Evolutionary conservation across 495 filamentous ascomycete genomes (phyloP), one percentile per base, ranked within the genome.

Genomic region (Melanomma pulvis-pyrius): DNA sequence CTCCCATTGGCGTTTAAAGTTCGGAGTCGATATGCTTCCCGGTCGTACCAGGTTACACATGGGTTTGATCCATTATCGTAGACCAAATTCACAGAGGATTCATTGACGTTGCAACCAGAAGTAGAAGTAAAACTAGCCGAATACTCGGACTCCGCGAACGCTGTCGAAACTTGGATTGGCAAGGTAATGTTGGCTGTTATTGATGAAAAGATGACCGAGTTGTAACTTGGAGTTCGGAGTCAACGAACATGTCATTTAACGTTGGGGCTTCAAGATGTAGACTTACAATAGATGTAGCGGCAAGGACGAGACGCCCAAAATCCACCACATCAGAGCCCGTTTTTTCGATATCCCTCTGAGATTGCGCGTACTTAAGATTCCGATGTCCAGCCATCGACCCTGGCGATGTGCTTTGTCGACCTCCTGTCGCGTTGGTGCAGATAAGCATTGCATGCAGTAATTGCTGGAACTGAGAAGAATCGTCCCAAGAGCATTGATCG

Each of bases 1-100:
- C 59, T 59, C 39, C 47, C 2, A 66, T 50, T 13, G 11, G 5
- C 39, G 3, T 44, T n/a, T 15, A 44, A 7, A 11, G 9, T 44
- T 15, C 39, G 28, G 7, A 44, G 39, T 15, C 39, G 50, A 17
- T n/a, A 55, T 25, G 30, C n/a, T 49, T 2, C 32, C 12, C 13
- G 2, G 26, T 36, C 48, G 2, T 4, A 28, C 7, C 1, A 25
- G 1, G 25, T 34, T 8, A 29, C 22, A 21, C 54, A 63, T 11
- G 22, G 3, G n/a, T 21, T 17, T 29, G 17, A 48, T 2, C 39
- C 29, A 21, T 59, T 8, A 21, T 29, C 15, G 7, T 73, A 9
- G 61, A 80, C 81, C 7, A 75, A 65, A 25, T 75, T 65, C 6
- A 74, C 68, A 17, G 75, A 79, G 24, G 73, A 3, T 2, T 3